Evolutionary conservation across 176 grass and related monocot genomes (phyloP), one percentile per base, ranked within the genome.

Genomic region (Aegilops sharonensis): DNA sequence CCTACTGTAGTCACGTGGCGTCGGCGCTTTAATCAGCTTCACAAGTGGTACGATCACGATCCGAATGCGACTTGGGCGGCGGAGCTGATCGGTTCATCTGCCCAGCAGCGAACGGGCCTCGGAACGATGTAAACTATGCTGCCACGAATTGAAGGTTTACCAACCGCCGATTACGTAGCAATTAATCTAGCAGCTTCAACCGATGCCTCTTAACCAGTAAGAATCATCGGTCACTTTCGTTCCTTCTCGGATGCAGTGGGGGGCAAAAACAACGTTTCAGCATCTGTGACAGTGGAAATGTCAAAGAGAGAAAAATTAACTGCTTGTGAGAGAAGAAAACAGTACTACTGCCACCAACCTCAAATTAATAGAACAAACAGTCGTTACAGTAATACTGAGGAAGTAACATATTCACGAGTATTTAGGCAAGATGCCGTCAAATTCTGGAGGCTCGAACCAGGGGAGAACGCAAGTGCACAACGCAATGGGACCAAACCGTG

Each of bases 131-230:
- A 61, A 48, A 81, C n/a, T 20, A 83, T 78, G 78, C 52, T 1
- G 52, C 34, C 5, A 69, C 60, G 76, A 75, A 7, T 50, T 25
- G 47, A 75, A 80, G 29, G 81, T 81, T 85, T 77, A 91, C 89
- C 85, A 32, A 85, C 89, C 81, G 59, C 47, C 18, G 67, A 4
- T 87, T 71, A 79, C 75, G 67, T 80, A 48, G 68, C 80, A 5
- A 59, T 57, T 57, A 15, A 3, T 73, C 79, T 72, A 83, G 79
- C 54, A 31, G 64, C 32, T 64, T 83, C 80, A 34, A 62, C 17
- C 27, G 18, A 1, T 65, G 12, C 66, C 4, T 18, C 68, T 8
- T 42, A 8, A 21, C 45, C 12, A 5, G 10, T 29, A 35, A 74
- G 82, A 76, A 35, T 24, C 39, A 34, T 29, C 4, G 31, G 45